These are phyloP conservation scores for Verticillium dahliae DNA, from an alignment of 2,329 filamentous ascomycete species.

Conservation along the genomic window DNA sequence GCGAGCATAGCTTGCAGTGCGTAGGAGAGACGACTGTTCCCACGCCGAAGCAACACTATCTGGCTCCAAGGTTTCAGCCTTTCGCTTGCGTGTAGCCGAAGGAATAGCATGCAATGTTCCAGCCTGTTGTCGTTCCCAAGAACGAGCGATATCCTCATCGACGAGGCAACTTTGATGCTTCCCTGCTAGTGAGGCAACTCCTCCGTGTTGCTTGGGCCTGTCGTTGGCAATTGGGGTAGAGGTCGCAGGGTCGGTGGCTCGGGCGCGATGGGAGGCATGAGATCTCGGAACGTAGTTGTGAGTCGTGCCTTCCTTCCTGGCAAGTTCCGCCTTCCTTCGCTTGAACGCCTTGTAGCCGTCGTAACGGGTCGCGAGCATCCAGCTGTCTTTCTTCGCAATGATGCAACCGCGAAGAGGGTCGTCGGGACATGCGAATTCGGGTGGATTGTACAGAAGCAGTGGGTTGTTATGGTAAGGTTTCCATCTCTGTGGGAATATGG, in stretches of 20 bases:
- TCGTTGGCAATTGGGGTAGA: neutral
- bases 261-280: neutral
- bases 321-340: neutral
- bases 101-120: neutral
- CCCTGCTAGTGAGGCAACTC: neutral
- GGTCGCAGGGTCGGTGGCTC: neutral
- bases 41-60: neutral
- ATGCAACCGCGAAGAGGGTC: neutral
- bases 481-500: neutral
- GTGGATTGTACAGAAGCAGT: neutral
- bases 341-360: neutral
- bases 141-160: neutral
- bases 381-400: neutral
- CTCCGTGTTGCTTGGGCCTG: neutral
- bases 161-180: no score
- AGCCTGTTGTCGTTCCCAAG: neutral
- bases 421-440: neutral
- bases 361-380: neutral
- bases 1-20: neutral
- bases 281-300: neutral
- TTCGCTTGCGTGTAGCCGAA: neutral
- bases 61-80: neutral
- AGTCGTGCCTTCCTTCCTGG: neutral
- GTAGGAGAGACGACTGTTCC: neutral
- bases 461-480: neutral